Evolutionary conservation across 2,329 filamentous ascomycete genomes (phyloP).

Genomic region (Neofusicoccum ribis): DNA sequence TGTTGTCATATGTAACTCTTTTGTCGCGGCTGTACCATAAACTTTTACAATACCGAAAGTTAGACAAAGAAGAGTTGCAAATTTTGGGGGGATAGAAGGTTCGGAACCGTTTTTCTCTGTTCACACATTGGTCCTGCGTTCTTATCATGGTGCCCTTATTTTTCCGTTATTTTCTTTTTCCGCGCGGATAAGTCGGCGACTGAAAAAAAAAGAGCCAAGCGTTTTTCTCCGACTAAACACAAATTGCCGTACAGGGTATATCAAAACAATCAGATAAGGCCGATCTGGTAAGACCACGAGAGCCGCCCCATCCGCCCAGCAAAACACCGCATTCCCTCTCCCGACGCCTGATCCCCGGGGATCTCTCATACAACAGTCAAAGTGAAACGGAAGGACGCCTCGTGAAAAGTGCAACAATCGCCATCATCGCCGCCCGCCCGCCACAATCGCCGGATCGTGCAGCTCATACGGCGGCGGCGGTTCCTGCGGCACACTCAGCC

Average conservation of each 20-base stretch:
- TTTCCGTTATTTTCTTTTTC: background rate
- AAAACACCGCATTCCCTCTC: background rate
- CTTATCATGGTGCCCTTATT: background rate
- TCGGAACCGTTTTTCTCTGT: background rate
- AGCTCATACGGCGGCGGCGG: conserved; percentile 27
- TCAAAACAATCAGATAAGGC: conserved; percentile 17
- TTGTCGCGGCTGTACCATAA: conserved; percentile 13
- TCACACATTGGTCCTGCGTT: background rate
- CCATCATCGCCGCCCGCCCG: background rate
- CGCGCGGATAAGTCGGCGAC: background rate
- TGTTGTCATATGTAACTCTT: conserved; percentile 10
- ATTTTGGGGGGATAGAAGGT: background rate
- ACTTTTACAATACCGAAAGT: background rate
- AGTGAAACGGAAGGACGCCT: background rate
- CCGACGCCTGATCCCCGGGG: no score
- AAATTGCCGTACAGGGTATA: conserved; percentile 17
- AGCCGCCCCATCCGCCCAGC: background rate
- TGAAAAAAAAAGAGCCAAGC: background rate
- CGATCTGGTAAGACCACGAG: background rate
- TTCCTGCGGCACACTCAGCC: conserved; percentile 22
- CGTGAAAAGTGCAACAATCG: no score
- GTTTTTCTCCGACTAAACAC: background rate
- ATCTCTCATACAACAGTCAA: background rate
- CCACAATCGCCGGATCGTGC: conserved; percentile 23
- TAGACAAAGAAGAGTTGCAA: background rate